Evolutionary conservation across 2,329 filamentous ascomycete species (phyloP).

Genomic region (Aspergillus sp.): DNA sequence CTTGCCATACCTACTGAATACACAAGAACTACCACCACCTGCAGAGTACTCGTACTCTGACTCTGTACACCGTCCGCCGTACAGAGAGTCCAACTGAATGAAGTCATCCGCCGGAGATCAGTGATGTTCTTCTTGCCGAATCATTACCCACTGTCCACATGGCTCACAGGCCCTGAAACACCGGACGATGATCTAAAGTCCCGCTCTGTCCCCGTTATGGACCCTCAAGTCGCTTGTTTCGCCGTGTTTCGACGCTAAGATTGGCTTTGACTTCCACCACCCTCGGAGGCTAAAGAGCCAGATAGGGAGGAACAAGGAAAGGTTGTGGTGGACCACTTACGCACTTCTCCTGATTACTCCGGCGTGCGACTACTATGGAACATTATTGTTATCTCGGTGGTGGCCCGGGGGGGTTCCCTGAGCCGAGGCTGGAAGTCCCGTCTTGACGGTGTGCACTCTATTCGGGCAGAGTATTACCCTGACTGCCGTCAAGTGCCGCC

Average conservation of each 20-base stretch:
- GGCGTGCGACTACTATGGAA: neutral
- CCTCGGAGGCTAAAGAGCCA: too few species aligned
- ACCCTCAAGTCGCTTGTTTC: too few species aligned
- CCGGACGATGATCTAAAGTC: neutral
- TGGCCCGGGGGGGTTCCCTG: neutral
- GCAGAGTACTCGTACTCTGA: too few species aligned
- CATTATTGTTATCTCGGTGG: neutral
- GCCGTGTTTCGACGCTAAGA: neutral
- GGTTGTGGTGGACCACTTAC: neutral
- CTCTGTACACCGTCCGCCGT: too few species aligned
- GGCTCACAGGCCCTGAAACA: neutral
- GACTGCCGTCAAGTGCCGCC: too few species aligned
- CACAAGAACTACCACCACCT: too few species aligned
- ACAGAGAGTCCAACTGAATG: too few species aligned
- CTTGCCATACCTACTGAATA: too few species aligned
- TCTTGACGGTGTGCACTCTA: too few species aligned
- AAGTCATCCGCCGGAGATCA: neutral
- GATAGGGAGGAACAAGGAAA: too few species aligned
- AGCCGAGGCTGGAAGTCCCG: too few species aligned
- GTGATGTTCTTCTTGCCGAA: neutral
- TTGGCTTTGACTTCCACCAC: neutral
- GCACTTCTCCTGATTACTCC: neutral
- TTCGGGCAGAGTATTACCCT: too few species aligned
- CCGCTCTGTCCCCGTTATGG: neutral
- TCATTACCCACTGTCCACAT: neutral